A percentile compares a stretch with the other conserved stretches of the same genome.
These are phyloP conservation scores for Hypoxylon fragiforme DNA, from an alignment of 495 filamentous ascomycete genomes.

Conservation along the genomic window DNA sequence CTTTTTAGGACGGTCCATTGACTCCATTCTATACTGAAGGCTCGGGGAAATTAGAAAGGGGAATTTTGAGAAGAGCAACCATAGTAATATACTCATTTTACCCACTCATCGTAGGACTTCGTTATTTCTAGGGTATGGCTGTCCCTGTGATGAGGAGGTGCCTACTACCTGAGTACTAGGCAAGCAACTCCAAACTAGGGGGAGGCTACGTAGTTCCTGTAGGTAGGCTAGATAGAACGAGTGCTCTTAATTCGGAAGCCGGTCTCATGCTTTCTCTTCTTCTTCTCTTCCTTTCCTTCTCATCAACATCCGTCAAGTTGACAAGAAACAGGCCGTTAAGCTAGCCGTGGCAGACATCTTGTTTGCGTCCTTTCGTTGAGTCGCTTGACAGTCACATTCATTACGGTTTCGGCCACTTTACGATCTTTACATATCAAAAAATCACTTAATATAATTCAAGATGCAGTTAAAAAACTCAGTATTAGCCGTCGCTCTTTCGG, in stretches of 20 bases:
- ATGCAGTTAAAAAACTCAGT: conserved; percentile 43
- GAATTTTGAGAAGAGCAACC: neutral
- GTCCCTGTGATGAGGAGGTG: conserved; percentile 2
- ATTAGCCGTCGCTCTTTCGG: conserved; percentile 41
- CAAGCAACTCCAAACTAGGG: too few relatives aligned
- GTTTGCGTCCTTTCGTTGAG: conserved; percentile 55
- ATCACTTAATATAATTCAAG: conserved; percentile 34
- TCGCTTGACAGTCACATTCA: conserved; percentile 38
- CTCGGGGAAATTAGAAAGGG: conserved; percentile 17
- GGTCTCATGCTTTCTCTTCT: conserved; percentile 6
- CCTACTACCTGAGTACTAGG: conserved; percentile 1
- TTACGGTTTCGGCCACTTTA: conserved; percentile 39
- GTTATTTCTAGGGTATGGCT: conserved; percentile 2
- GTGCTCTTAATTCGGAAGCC: conserved; percentile 8
- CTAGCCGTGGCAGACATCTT: conserved; percentile 46
- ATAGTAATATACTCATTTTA: conserved; percentile 4
- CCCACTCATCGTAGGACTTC: conserved; percentile 13
- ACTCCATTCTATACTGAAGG: neutral
- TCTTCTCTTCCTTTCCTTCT: conserved; percentile 8
- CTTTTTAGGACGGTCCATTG: conserved; percentile 21
- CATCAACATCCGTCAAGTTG: conserved; percentile 35
- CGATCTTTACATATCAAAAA: conserved; percentile 30
- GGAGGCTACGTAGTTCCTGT: too few relatives aligned
- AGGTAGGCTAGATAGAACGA: conserved; percentile 5
- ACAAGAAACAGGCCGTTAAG: conserved; percentile 44